phyloP scores from a whole-genome alignment of 139 green algal genomes.

The Chlorella ohadii region DNA sequence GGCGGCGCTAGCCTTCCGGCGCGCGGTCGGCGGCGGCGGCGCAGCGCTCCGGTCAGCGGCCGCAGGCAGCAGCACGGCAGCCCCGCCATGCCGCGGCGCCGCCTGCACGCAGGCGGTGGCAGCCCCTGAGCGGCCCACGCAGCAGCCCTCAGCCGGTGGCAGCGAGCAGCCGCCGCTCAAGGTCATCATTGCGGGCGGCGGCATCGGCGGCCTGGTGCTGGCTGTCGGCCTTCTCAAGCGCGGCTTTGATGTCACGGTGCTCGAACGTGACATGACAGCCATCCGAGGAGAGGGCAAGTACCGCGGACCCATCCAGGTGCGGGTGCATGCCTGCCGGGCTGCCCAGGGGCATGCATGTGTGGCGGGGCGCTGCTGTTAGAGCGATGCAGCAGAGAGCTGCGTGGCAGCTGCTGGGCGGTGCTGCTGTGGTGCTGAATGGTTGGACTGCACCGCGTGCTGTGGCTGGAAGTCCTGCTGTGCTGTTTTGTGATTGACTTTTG shows the following conservation, averaged over 20 bases:
- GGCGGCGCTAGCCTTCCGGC: background rate
- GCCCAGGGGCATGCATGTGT: background rate
- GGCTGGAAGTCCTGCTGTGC: too few species aligned
- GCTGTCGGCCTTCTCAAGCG: constrained; percentile 86
- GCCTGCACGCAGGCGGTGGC: background rate
- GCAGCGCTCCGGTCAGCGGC: background rate
- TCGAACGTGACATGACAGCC: constrained; percentile 92
- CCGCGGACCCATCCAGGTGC: constrained; percentile 91
- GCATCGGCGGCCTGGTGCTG: constrained; percentile 91
- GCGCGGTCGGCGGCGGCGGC: background rate
- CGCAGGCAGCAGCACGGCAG: background rate
- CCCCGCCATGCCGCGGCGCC: background rate
- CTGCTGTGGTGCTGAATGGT: too few species aligned
- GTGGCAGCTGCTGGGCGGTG: too few species aligned
- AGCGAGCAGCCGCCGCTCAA: constrained; percentile 21
- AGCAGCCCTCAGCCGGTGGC: background rate
- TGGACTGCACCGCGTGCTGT: too few species aligned
- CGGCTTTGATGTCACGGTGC: constrained; percentile 84
- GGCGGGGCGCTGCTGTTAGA: background rate
- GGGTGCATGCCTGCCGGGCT: background rate
- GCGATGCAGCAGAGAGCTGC: too few species aligned
- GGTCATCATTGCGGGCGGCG: constrained; percentile 87
- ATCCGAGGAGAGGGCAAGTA: constrained; percentile 96
- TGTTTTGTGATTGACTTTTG: too few species aligned
- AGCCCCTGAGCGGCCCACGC: background rate